Evolutionary conservation across 441 rosid genomes (phyloP).

Genomic region (Pelargonium myrrhifolium): DNA sequence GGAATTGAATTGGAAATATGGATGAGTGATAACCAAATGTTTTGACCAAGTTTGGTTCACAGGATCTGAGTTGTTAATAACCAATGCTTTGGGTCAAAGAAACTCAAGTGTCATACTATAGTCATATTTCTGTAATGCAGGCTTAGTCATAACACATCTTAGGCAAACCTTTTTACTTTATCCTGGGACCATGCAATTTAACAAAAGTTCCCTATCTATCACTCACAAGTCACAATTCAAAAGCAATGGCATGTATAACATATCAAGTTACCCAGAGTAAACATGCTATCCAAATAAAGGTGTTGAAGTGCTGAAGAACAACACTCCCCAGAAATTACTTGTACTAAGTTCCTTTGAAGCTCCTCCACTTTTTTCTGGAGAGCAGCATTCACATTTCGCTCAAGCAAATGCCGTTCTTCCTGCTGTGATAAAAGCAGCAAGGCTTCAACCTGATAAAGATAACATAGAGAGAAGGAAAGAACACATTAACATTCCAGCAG

Average conservation of each 20-base stretch:
- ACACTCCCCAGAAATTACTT: conserved; percentile 35
- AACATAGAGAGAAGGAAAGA: conserved; percentile 14
- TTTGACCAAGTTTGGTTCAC: no score
- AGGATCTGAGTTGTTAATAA: no score
- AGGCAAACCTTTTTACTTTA: no score
- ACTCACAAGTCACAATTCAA: background rate
- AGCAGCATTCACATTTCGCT: conserved; percentile 72
- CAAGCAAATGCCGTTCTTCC: conserved; percentile 90
- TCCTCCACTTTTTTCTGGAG: conserved; percentile 81
- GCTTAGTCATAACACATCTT: no score
- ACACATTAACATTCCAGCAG: conserved; percentile 6
- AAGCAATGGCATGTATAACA: background rate
- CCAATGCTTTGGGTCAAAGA: no score
- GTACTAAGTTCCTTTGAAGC: conserved; percentile 81
- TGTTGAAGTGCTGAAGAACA: background rate
- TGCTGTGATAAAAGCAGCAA: conserved; percentile 86
- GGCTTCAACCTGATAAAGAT: conserved; percentile 59
- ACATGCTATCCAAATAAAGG: background rate
- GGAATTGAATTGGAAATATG: no score
- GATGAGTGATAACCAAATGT: no score
- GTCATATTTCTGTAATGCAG: no score
- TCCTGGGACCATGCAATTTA: no score
- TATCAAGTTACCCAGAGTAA: background rate
- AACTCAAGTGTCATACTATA: no score
- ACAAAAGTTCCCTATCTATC: no score